Evolutionary conservation across 306 rosid genomes (phyloP).

Genomic region (Dalbergia oliveri): DNA sequence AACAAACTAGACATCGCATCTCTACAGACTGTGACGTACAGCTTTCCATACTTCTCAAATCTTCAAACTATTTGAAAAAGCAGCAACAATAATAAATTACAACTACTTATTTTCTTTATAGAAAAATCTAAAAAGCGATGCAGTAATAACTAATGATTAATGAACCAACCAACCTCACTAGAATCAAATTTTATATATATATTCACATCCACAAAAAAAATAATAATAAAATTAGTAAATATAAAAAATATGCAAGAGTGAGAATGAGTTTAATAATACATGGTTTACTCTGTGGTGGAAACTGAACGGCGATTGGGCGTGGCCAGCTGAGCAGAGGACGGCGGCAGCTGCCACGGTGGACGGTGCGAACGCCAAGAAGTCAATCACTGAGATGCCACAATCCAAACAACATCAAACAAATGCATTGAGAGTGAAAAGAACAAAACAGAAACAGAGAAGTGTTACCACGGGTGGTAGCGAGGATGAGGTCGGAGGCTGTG

Average conservation of each 20-base stretch:
- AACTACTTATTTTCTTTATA: neutral
- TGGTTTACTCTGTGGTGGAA: conserved; percentile 53
- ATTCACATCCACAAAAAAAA: neutral
- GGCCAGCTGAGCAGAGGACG: conserved; percentile 59
- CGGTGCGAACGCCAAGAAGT: conserved; percentile 67
- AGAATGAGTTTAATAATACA: no score
- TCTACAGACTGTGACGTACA: conserved; percentile 31
- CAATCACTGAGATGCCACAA: conserved; percentile 50
- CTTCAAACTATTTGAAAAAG: conserved; percentile 30
- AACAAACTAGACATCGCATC: neutral
- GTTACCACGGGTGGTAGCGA: conserved; percentile 69
- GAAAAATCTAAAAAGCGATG: neutral
- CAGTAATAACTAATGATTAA: neutral
- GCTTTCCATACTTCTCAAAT: conserved; percentile 47
- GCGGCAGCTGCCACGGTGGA: conserved; percentile 80
- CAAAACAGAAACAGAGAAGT: no score
- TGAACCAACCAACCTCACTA: neutral
- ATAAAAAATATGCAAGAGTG: neutral
- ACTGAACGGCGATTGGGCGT: neutral
- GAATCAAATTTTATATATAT: neutral
- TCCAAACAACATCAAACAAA: neutral
- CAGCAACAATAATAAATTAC: neutral
- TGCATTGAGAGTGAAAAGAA: neutral
- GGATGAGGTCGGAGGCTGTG: conserved; percentile 59
- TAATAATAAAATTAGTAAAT: no score